Evolutionary conservation across 1,284 basidiomycete species (phyloP), one percentile per base, ranked within the genome.

Genomic region (Cryptococcus sp.): DNA sequence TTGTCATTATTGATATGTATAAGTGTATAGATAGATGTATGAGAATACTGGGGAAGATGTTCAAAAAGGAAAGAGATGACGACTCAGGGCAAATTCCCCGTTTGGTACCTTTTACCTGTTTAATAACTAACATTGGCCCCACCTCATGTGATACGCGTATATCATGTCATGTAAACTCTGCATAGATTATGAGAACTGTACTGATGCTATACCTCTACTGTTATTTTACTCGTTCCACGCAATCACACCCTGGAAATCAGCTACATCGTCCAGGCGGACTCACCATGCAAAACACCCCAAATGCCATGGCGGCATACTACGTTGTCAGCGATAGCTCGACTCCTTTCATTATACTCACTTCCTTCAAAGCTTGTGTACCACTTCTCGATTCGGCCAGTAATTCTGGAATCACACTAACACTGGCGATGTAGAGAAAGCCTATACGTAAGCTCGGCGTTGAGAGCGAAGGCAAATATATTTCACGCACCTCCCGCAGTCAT

Each of bases 361-460:
- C 89, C 46, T 89, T 86, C 64, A 91, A 70, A 18, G 89, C 88
- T 75, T 91, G 90, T 67, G 80, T 84, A 41, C 80, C 86, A 66
- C 87, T 88, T 70, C 86, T 87, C 75, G 88, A 91, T 67, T 91
- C 90, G 54, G 83, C 83, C 46, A 92, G 77, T 61, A 92, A 75
- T 56, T 90, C 91, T 61, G 89, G 89, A 58, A 92, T 78, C 50
- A 91, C 89, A 48, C 88, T 88, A 49, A 92, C 90, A 40, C 87
- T 87, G 18, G 88, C 89, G 62, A 91, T 91, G 75, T 92, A 91
- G 67, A 92, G 78, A 77, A 91, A 92, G n/a, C 89, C 89, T 64
- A 39, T 19, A 36, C 9, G n/a, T 37, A 7, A 13, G 18, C 37
- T n/a, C n/a, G n/a, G n/a, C n/a, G n/a, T n/a, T 43, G 14, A 46